These are phyloP conservation scores for Cucurbita maxima DNA, from an alignment of 306 rosid genomes.

Conservation along the genomic window DNA sequence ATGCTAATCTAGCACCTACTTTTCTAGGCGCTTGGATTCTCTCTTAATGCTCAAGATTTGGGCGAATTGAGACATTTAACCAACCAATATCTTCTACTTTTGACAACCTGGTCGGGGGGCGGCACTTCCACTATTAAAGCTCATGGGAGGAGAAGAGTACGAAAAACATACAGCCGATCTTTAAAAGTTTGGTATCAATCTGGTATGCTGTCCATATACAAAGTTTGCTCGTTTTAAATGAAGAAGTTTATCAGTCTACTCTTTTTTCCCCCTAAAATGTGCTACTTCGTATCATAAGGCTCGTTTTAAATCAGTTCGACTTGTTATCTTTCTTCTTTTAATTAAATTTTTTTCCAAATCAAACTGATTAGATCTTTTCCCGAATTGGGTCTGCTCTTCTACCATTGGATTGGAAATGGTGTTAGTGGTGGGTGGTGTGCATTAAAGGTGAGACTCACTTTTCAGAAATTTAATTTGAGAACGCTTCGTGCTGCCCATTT, in stretches of 20 bases:
- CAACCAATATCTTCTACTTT: neutral
- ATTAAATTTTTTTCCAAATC: neutral
- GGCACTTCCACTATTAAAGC: neutral
- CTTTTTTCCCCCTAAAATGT: neutral
- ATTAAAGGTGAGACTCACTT: neutral
- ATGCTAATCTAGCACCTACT: constrained; percentile 12
- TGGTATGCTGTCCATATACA: neutral
- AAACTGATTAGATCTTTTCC: neutral
- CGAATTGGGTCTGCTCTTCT: neutral
- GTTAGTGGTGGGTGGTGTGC: neutral
- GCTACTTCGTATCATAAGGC: neutral
- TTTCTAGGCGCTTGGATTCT: constrained; percentile 15
- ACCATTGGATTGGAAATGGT: neutral
- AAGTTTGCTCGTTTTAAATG: neutral
- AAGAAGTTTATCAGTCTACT: neutral
- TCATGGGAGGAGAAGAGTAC: neutral
- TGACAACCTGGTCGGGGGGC: neutral
- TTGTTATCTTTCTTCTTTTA: neutral
- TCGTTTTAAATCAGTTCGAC: neutral
- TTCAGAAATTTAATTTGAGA: neutral
- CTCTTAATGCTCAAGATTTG: constrained; percentile 53
- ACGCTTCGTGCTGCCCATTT: neutral
- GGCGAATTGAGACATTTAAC: constrained; percentile 31
- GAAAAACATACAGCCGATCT: neutral
- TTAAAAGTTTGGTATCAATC: neutral